Evolutionary conservation across 192 early-diverging fungal species (phyloP), one percentile per base, ranked within the genome.

Genomic region (Geranomyces michiganensis): DNA sequence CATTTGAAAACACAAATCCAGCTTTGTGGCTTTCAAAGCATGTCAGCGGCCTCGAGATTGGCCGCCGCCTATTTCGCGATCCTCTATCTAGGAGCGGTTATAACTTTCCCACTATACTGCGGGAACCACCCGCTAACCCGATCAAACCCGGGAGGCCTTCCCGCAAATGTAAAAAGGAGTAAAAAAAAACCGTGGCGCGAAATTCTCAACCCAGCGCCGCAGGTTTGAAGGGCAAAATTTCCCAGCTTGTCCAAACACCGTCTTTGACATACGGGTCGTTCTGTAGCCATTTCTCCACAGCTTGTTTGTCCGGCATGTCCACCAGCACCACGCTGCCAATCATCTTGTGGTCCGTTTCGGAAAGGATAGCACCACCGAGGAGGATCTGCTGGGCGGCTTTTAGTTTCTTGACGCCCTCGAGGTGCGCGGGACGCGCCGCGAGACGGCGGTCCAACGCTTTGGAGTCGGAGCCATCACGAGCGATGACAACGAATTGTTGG

Each of bases 321-420:
- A 81, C 62, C 6, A 81, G 47, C 62, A 81, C 71, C 19, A 78
- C 59, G 51, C 68, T 72, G 10, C 80, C 80, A 27, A 62, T 31
- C 80, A 78, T 81, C 26, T 46, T 62, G 48, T 45, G 33, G 24
- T 17, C 27, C 31, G 6, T 8, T 15, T 41, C 22, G 33, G 31
- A 56, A 21, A 77, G 64, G n/a, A 70, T 74, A 0, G 76, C 79
- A 9, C 79, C 79, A 1, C 79, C 79, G 6, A 72, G 12, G 26
- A 81, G 24, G n/a, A 73, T 32, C 32, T 33, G 44, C 10, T 75
- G 75, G 7, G 44, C 62, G 14, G 21, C 48, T 24, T 62, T 72
- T 26, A 32, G 46, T 30, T 60, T 58, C 1, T 10, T 4, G 22
- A 63, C 76, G 12, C 73, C n/a, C 26, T 29, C 55, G 30, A 81